Conservation (phyloP, 2,329 filamentous ascomycete species). For the Sarocladiaceae sp. region DNA sequence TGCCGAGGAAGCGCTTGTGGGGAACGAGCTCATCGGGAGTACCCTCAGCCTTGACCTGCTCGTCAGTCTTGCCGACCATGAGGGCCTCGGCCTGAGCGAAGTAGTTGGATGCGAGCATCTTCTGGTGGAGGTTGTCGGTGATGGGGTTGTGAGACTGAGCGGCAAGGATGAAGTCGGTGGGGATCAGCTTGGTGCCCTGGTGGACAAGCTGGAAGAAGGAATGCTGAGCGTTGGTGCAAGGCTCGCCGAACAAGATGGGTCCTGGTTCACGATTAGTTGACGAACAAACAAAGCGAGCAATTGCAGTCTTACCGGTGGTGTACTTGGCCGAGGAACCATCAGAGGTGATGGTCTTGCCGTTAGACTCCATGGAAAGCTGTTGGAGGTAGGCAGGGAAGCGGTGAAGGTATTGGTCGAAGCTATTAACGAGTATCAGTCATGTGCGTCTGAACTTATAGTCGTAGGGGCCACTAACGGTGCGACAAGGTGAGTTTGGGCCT, state of each 20-base stretch:
- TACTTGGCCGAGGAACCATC: slow-evolving; percentile 91
- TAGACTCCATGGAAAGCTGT: slow-evolving; percentile 99
- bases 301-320: slow-evolving; percentile 68
- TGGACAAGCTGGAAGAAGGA: slow-evolving; percentile 99
- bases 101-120: slow-evolving; percentile 91
- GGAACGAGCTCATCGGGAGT: slow-evolving; percentile 72
- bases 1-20: slow-evolving; percentile 99
- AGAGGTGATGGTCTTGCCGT: slow-evolving; percentile 94
- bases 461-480: slow-evolving; percentile 64
- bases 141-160: slow-evolving; percentile 96
- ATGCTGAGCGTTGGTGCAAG: slow-evolving; percentile 98
- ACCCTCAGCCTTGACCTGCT: slow-evolving; percentile 73
- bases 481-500: slow-evolving; percentile 94
- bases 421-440: slow-evolving; percentile 28
- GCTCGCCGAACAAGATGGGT: slow-evolving; percentile 94
- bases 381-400: slow-evolving; percentile 98
- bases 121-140: slow-evolving; percentile 89
- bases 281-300: too few species aligned
- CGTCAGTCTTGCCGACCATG: slow-evolving; percentile 85
- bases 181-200: slow-evolving; percentile 98
- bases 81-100: slow-evolving; percentile 84
- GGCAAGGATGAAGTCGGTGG: slow-evolving; percentile 95
- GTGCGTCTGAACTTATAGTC: background rate
- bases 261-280: slow-evolving; percentile 34
- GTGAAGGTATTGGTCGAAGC: slow-evolving; percentile 98